Evolutionary conservation across 2,329 filamentous ascomycete species (phyloP), one percentile per base, ranked within the genome.

Genomic region (Colletotrichum cordylinicola): DNA sequence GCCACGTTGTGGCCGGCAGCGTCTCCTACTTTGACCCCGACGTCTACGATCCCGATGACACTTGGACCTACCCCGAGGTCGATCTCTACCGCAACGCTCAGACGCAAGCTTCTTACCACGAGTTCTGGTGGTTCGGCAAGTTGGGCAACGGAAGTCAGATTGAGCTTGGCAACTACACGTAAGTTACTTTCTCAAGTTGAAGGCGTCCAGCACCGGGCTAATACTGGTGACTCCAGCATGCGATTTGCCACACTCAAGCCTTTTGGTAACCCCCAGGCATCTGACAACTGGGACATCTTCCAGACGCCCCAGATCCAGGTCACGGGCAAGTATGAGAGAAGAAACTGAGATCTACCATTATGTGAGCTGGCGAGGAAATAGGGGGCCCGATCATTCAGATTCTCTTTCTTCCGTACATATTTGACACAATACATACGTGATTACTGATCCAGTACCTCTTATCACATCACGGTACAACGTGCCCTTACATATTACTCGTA

Each of bases 231-330:
- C 9, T 6, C 3, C 21, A 75, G 73, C 7, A 84, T 87, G 79
- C 85, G 86, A 12, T 85, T 87, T 61, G 86, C 86, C 7, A 85
- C 85, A 1, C 78, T 87, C 18, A 81, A 83, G 39, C 85, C 86
- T 2, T 87, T 87, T 35, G 86, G 86, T 1, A 85, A 86, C 37
- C 85, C 84, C 1, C 79, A 82, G 8, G 82, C 86, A 13, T 82
- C 85, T 2, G 84, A 84, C 52, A 85, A 87, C 70, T 87, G 85
- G 86, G 84, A 87, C 43, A 78, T 86, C 58, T 85, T 85, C 82
- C 77, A 83, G 56, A 80, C 82, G 9, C 80, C 82, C 8, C 81
- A 82, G 65, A 82, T 87, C 70, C 80, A 82, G 72, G 80, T 87
- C 12, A 74, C 75, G 9, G 67, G 77, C 12, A 74, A 77, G 18